These are phyloP conservation scores for Wallacemonas rigidus DNA, from an alignment of 208 protist species.

Conservation along the genomic window DNA sequence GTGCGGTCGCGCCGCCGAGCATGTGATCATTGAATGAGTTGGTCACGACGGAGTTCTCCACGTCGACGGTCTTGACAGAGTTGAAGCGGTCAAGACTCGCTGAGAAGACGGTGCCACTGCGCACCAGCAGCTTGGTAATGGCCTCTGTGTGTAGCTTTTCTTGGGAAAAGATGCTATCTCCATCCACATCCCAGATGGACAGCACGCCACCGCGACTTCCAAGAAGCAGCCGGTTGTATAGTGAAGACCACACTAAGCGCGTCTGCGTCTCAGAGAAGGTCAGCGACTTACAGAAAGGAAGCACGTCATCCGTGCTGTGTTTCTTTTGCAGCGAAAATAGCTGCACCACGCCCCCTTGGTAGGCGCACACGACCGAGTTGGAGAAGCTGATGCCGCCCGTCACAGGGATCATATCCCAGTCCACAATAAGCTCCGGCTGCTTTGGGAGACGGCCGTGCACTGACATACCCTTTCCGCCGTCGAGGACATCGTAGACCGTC, in stretches of 20 bases:
- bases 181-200: constrained; percentile 44
- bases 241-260: constrained; percentile 33
- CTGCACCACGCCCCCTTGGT: constrained; percentile 40
- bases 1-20: constrained; percentile 29
- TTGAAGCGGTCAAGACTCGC: constrained; percentile 45
- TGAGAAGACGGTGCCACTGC: constrained; percentile 27
- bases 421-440: constrained; percentile 21
- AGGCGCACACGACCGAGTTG: constrained; percentile 45
- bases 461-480: constrained; percentile 19
- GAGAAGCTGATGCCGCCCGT: constrained; percentile 23
- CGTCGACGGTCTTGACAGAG: constrained; percentile 51
- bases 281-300: constrained; percentile 27
- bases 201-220: constrained; percentile 52
- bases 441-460: constrained; percentile 29
- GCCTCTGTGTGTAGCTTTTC: constrained; percentile 31
- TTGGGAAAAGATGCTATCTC: constrained; percentile 26
- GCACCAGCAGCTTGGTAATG: constrained; percentile 32
- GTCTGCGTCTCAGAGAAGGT: constrained; percentile 47
- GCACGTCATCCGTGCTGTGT: constrained; percentile 25
- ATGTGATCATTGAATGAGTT: constrained; percentile 55
- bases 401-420: constrained; percentile 47
- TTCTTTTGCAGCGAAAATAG: constrained; percentile 38
- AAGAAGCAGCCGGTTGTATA: constrained; percentile 38
- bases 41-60: constrained; percentile 39
- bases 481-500: constrained; percentile 28